Percentiles rank a stretch among this genome's conserved stretches.
Evolutionary conservation across 192 early-diverging fungal species (phyloP).

Genomic region (Geranomyces michiganensis): DNA sequence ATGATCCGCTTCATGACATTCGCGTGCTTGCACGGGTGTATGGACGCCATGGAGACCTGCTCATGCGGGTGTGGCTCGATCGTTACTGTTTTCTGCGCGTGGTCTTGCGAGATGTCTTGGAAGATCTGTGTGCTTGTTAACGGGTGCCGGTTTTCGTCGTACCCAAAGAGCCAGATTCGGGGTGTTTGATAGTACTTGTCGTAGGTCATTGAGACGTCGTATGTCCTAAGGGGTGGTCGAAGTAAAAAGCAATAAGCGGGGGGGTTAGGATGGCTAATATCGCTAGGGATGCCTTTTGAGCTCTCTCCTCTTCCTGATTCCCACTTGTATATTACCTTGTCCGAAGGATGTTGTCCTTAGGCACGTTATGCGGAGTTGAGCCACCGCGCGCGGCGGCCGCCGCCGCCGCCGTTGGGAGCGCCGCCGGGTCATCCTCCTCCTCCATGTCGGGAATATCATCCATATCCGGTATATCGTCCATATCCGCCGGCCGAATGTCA

Average conservation of each 20-base stretch:
- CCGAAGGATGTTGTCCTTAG: constrained; percentile 52
- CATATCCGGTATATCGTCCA: constrained; percentile 63
- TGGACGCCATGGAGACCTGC: constrained; percentile 82
- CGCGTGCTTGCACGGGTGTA: constrained; percentile 98
- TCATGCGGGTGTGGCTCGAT: constrained; percentile 96
- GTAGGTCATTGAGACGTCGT: constrained; percentile 99
- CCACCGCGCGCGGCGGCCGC: too few relatives aligned
- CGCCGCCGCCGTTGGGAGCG: constrained; percentile 19
- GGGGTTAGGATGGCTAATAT: constrained; percentile 19
- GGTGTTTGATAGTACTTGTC: constrained; percentile 99
- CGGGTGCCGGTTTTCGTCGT: constrained; percentile 84
- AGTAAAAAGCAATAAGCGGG: background rate
- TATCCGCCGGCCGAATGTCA: too few relatives aligned
- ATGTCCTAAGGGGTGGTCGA: constrained; percentile 65
- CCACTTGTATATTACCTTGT: constrained; percentile 43
- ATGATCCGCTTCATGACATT: constrained; percentile 97
- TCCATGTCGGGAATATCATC: constrained; percentile 92
- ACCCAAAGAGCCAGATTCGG: constrained; percentile 95
- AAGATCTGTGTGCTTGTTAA: constrained; percentile 90
- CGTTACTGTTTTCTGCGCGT: constrained; percentile 98
- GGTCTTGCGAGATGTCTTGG: constrained; percentile 97
- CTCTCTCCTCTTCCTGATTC: background rate
- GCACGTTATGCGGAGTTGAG: background rate
- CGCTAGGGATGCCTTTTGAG: too few relatives aligned
- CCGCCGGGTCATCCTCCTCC: constrained; percentile 74